A percentile compares a stretch with the other conserved stretches of the same genome.
These are phyloP conservation scores for Hypoxylon sp. DNA, from an alignment of 2,329 filamentous ascomycete species.

Conservation along the genomic window DNA sequence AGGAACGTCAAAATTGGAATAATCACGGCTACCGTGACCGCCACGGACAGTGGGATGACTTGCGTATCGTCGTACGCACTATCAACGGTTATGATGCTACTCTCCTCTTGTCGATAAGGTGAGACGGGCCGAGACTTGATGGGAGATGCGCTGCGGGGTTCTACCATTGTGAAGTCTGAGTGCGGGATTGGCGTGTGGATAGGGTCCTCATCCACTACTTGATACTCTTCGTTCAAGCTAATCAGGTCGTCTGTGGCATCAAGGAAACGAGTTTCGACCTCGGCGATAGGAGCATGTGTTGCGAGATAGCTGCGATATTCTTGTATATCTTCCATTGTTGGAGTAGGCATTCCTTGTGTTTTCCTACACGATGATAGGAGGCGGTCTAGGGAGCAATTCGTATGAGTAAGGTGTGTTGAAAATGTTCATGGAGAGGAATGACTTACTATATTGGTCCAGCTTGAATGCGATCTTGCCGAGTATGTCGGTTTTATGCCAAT, in stretches of 20 bases:
- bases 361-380: conserved; percentile 71
- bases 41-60: conserved; percentile 57
- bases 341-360: conserved; percentile 65
- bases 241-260: conserved; percentile 70
- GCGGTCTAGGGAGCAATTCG: conserved; percentile 62
- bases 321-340: conserved; percentile 66
- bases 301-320: conserved; percentile 69
- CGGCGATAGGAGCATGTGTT: conserved; percentile 68
- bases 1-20: conserved; percentile 72
- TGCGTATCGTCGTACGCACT: conserved; percentile 37
- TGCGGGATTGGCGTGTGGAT: conserved; percentile 43
- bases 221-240: conserved; percentile 54
- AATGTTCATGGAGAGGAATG: conserved; percentile 2
- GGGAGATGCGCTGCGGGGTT: conserved; percentile 31
- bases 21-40: conserved; percentile 67
- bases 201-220: conserved; percentile 43
- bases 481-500: conserved; percentile 72
- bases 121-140: conserved; percentile 37
- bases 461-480: conserved; percentile 76
- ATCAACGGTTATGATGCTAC: conserved; percentile 23
- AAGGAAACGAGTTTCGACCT: conserved; percentile 73
- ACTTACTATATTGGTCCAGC: conserved; percentile 76
- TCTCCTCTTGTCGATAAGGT: conserved; percentile 35
- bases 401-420: conserved; percentile 23
- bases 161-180: conserved; percentile 34